Conservation (phyloP, 768 basidiomycete species). For the Termitomyces bulborhizus region DNA sequence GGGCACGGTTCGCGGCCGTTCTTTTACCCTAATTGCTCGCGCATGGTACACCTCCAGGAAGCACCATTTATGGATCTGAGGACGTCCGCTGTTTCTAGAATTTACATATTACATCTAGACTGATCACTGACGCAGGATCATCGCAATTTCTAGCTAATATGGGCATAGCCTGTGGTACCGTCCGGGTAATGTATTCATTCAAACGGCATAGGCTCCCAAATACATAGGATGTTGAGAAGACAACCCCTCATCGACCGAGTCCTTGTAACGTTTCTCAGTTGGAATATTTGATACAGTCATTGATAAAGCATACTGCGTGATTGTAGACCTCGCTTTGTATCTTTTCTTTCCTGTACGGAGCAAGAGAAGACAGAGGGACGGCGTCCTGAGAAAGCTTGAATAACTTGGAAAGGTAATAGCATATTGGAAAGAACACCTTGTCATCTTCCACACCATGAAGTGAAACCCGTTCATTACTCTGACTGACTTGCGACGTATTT, state of each 20-base stretch:
- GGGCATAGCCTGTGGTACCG: background rate
- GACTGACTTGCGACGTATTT: conserved; percentile 6
- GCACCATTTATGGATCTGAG: too few species aligned
- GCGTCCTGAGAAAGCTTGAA: background rate
- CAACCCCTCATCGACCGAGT: background rate
- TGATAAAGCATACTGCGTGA: background rate
- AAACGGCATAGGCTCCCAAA: background rate
- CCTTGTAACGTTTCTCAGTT: background rate
- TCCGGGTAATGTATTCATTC: background rate
- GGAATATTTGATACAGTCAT: background rate
- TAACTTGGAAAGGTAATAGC: background rate
- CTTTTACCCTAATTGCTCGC: too few species aligned
- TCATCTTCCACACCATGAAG: conserved; percentile 3
- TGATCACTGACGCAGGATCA: background rate
- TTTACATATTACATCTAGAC: background rate
- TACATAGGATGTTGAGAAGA: background rate
- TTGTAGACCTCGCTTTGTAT: background rate
- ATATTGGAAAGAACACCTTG: conserved; percentile 6
- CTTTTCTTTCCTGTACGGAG: background rate
- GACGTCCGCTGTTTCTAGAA: background rate
- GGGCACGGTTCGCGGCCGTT: too few species aligned
- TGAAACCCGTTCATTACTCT: background rate
- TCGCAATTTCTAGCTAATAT: too few species aligned
- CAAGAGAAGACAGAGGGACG: conserved; percentile 5
- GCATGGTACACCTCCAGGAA: too few species aligned